Evolutionary conservation across 202 grass and related monocot species (phyloP).

Genomic region (Cymbopogon flexuosus): DNA sequence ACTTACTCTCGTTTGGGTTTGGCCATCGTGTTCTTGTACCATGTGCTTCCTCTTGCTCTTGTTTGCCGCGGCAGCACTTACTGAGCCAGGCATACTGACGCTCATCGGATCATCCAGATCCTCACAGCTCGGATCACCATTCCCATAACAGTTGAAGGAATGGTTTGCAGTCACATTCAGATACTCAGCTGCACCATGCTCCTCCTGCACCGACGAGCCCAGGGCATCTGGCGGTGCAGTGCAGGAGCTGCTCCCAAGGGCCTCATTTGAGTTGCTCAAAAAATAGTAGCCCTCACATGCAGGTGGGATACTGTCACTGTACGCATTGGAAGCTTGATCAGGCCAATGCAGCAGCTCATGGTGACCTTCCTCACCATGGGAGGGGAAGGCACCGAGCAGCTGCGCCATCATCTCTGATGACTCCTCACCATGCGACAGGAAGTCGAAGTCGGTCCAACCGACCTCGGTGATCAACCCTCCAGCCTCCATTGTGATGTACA

Average conservation of each 20-base stretch:
- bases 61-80: not conserved
- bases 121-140: conserved; percentile 19
- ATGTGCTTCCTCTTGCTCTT: conserved; percentile 27
- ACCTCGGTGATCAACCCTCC: conserved; percentile 37
- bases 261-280: conserved; percentile 43
- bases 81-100: not conserved
- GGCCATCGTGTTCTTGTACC: conserved; percentile 20
- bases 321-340: conserved; percentile 42
- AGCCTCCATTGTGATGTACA: conserved; percentile 53
- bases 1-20: conserved; percentile 22
- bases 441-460: conserved; percentile 49
- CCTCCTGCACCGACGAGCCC: conserved; percentile 31
- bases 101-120: conserved; percentile 16
- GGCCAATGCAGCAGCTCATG: conserved; percentile 47
- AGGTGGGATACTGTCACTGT: conserved; percentile 35
- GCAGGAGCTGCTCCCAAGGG: conserved; percentile 37
- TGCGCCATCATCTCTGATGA: conserved; percentile 57
- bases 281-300: conserved; percentile 45
- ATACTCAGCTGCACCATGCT: conserved; percentile 30
- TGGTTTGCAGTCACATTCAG: conserved; percentile 27
- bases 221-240: conserved; percentile 20
- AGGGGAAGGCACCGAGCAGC: conserved; percentile 37
- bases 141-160: not conserved
- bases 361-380: conserved; percentile 28
- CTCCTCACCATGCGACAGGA: conserved; percentile 32